A percentile compares a stretch with the other conserved stretches of the same genome.
phyloP scores from a whole-genome alignment of 2,329 filamentous ascomycete species.

The Aspergillus brunneoviolaceus region DNA sequence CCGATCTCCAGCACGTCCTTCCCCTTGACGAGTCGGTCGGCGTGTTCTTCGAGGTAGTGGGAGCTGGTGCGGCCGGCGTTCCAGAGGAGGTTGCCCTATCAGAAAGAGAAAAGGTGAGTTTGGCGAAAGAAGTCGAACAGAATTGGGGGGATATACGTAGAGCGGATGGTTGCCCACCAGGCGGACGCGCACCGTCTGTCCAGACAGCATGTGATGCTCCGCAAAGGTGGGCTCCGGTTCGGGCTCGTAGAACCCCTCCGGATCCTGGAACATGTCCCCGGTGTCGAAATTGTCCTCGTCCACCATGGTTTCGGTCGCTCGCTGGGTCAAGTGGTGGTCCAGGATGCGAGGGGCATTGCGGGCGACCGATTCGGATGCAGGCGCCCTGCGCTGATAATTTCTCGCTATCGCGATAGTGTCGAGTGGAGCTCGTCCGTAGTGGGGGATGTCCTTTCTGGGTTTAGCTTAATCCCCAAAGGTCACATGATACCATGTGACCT shows the following conservation, averaged over 20 bases:
- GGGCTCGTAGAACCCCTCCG: slow-evolving; percentile 74
- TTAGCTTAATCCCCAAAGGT: background rate
- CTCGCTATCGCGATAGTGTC: slow-evolving; percentile 5
- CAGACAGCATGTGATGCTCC: slow-evolving; percentile 67
- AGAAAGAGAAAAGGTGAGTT: too few relatives aligned
- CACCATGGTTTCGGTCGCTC: slow-evolving; percentile 21
- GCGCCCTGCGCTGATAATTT: slow-evolving; percentile 8
- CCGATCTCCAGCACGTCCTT: slow-evolving; percentile 84
- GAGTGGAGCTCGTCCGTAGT: slow-evolving; percentile 6
- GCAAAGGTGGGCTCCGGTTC: slow-evolving; percentile 73
- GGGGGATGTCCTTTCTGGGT: slow-evolving; percentile 8
- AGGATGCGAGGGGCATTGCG: background rate
- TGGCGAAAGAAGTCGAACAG: background rate
- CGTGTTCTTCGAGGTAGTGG: slow-evolving; percentile 71
- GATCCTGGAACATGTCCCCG: slow-evolving; percentile 71
- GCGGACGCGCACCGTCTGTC: slow-evolving; percentile 65
- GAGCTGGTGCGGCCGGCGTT: slow-evolving; percentile 80
- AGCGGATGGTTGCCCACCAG: slow-evolving; percentile 85
- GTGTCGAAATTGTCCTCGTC: slow-evolving; percentile 37
- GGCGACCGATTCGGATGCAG: background rate
- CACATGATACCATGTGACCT: slow-evolving; percentile 13
- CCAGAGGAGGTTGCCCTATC: slow-evolving; percentile 80
- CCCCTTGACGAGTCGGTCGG: slow-evolving; percentile 58
- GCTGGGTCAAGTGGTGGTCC: background rate
- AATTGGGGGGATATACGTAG: slow-evolving; percentile 57